Evolutionary conservation across 371 early-diverging fungal species (phyloP), one percentile per base, ranked within the genome.

Genomic region (Mortierella sp.): DNA sequence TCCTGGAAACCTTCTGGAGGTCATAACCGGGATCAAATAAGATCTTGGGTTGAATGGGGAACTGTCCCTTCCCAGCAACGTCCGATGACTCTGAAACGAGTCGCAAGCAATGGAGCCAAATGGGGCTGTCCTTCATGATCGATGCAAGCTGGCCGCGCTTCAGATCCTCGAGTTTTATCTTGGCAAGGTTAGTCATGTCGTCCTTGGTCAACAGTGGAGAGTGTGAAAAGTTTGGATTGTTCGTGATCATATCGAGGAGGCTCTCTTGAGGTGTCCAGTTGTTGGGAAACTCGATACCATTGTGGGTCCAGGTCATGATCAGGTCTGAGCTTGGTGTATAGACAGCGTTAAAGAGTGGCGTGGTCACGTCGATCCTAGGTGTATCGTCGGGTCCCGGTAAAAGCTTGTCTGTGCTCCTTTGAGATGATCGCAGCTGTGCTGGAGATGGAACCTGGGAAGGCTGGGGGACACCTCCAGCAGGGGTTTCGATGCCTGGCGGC

Each of bases 211-310:
- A 23, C 6, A 57, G 46, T 2, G 61, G 49, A 5, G 58, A 58
- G 5, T 58, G 46, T 18, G 71, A 8, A 72, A 42, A 23, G 76
- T 71, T 0, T 76, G 55, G 6, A 80, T 48, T 28, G 67, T 65
- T 28, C 78, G 73, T 13, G 73, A 52, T 8, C 67, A 63, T 61
- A 76, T 70, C 41, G 74, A 71, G 0, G 78, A 28, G 2, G 74
- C 60, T 28, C 70, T 74, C 18, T 50, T 59, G 6, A 38, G 71
- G 55, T 10, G 69, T 64, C 21, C 41, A 34, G 8, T 61, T 62
- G 2, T 57, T 30, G 6, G 60, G 21, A 71, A 57, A 62, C 64
- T 76, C 43, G 76, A 21, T 0, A 67, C 57, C 24, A 74, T 71
- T 3, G 60, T 67, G 52, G 71, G 71, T 27, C 71, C 71, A 24